Base-by-base conservation (phyloP, 2,329 filamentous ascomycete species). In the Daldinia sp. region DNA sequence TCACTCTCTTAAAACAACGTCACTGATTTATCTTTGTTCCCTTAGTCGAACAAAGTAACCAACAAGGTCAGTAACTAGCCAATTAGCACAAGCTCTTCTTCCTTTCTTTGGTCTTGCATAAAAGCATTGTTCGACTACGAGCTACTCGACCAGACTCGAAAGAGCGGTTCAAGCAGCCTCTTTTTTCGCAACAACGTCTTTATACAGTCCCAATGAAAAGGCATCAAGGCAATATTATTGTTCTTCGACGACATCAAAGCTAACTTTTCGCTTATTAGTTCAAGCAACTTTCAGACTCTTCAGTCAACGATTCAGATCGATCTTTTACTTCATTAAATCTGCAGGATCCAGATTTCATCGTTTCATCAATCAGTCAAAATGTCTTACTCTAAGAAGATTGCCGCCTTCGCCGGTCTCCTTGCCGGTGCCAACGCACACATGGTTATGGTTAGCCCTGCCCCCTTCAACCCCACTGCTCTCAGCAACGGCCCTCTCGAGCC, bases 351-450 rank as follows among this genome's bases (percentile, higher is more conserved):
- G 51, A 66, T 63, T 79, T 71, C 73, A 41, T 7, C 5, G 72
- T 77, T 75, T 76, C 68, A 65, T 56, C 71, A 70, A 53, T 18
- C 81, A 79, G 82, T 84, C 82, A 87, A 80, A 75, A 87, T 88
- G 86, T 80, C 76, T 72, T 78, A 82, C 75, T 77, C 82, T 60
- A 86, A 85, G 74, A 86, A 85, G 74, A 78, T 84, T 72, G 75
- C 88, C 69, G 79, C 87, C 75, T 82, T 84, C 73, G 73, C 87
- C 68, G 86, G 88, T 76, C 79, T 94, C 75, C 85, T 86, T 73
- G 81, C 88, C 68, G 73, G 87, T 61, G 87, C 85, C 74, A 86
- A 88, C 56, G 93, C 92, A 48, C 96, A 98, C 80, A 91, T 98
- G 85, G 82, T 87, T 44, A 90, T 98, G 85, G 81, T 76, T 59